A percentile compares a stretch with the other conserved stretches of the same genome.
phyloP scores from a whole-genome alignment of 805 yeast genomes.

The Sugiyamaella smithiae region DNA sequence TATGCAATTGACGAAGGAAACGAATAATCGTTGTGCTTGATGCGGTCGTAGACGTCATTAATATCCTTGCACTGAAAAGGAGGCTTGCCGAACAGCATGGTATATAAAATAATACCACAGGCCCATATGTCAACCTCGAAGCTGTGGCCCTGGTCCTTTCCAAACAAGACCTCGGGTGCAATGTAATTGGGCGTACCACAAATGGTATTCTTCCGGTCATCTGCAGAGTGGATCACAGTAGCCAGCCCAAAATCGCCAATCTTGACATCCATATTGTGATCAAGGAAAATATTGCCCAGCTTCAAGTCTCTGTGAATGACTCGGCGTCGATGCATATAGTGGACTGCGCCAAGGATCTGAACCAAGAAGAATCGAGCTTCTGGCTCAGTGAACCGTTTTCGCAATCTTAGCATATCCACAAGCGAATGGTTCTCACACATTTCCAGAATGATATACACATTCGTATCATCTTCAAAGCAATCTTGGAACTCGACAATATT shows the following conservation, averaged over 20 bases:
- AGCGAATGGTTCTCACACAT: constrained; percentile 93
- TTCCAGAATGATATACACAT: constrained; percentile 89
- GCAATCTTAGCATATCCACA: constrained; percentile 83
- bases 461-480: constrained; percentile 94
- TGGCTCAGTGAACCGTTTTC: constrained; percentile 84
- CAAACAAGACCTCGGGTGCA: constrained; percentile 95
- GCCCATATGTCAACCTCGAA: constrained; percentile 98
- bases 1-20: constrained; percentile 72
- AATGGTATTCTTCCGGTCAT: constrained; percentile 82
- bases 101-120: constrained; percentile 93
- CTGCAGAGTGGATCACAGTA: constrained; percentile 72
- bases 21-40: constrained; percentile 71
- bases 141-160: constrained; percentile 81
- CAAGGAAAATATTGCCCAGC: constrained; percentile 93
- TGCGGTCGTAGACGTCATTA: constrained; percentile 85
- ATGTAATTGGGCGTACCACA: constrained; percentile 99
- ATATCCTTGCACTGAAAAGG: constrained; percentile 98
- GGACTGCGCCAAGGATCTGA: constrained; percentile 91
- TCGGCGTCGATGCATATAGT: constrained; percentile 85
- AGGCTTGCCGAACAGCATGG: constrained; percentile 89
- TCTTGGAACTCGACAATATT: constrained; percentile 91
- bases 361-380: constrained; percentile 88
- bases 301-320: constrained; percentile 96
- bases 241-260: constrained; percentile 98
- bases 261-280: constrained; percentile 88